Evolutionary conservation across 2,329 filamentous ascomycete genomes (phyloP), one percentile per base, ranked within the genome.

Genomic region (Alternaria arborescens): DNA sequence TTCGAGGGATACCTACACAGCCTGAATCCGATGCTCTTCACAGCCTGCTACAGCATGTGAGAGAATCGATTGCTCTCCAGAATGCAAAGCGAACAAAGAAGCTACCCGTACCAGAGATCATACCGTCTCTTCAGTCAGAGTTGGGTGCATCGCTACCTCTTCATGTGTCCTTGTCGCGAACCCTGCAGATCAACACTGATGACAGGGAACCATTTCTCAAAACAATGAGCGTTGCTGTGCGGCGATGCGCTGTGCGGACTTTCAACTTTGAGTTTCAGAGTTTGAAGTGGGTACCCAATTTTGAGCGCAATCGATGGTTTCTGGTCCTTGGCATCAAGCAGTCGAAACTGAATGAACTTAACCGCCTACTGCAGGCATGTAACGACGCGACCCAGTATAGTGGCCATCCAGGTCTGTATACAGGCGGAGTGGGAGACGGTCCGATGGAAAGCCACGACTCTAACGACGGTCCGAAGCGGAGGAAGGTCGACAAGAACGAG

Each of bases 131-230:
- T 6, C 87, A 85, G 42, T 96, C 90, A 64, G 91, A 95, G 60
- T 86, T 97, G 0, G 91, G 88, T 59, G 88, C 89, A 6, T 89
- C 91, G 5, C 82, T 92, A 51, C 94, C 94, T 3, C 84, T 99
- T 47, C 95, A 99, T 78, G 89, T 99, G 72, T 97, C 93, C 68
- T 85, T 99, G 7, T 98, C 95, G 8, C 86, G 92, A 6, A 91
- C 95, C 0, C 82, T 98, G 52, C 85, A 89, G 12, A 86, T 99
- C 32, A 82, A 83, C 48, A 93, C 91, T 0, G 84, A 88, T n/a
- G 84, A 90, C 65, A 92, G 92, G 67, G 87, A 90, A 28, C 69
- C 66, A 0, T 97, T 97, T 73, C 81, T 91, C 5, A 78, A 85
- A 5, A 77, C 79, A 0, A 76, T 97, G 5, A 76, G 8, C 67